Percentiles rank a stretch among this genome's conserved stretches.
phyloP scores from a whole-genome alignment of 495 filamentous ascomycete species.

The Penicillium crystallinum region DNA sequence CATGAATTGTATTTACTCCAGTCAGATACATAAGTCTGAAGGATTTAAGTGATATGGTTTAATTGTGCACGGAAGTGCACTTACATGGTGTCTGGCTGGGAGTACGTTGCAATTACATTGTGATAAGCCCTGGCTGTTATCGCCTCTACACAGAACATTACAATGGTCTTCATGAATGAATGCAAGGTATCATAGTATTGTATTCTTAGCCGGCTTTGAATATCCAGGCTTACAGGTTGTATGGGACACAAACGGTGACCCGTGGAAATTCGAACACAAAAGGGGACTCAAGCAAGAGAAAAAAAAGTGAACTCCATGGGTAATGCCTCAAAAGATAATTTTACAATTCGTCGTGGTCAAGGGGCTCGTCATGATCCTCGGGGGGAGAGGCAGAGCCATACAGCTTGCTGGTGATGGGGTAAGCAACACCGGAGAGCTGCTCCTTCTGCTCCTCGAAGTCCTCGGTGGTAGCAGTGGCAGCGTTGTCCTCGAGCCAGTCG shows the following conservation, averaged over 20 bases:
- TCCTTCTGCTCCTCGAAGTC: slow-evolving; percentile 99
- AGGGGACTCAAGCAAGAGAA: slow-evolving; percentile 18
- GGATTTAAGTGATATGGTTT: too few relatives aligned
- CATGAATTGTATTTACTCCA: too few relatives aligned
- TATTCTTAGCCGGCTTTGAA: slow-evolving; percentile 15
- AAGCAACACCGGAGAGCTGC: slow-evolving; percentile 92
- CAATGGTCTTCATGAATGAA: background rate
- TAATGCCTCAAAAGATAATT: slow-evolving; percentile 40
- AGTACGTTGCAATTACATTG: too few relatives aligned
- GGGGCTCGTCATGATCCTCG: slow-evolving; percentile 68
- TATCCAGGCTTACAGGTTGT: slow-evolving; percentile 14
- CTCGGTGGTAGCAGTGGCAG: slow-evolving; percentile 74
- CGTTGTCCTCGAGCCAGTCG: slow-evolving; percentile 98
- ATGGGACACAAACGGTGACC: slow-evolving; percentile 10
- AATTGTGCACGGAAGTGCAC: too few relatives aligned
- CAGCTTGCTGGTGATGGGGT: slow-evolving; percentile 98
- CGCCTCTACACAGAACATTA: too few relatives aligned
- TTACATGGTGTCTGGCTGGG: too few relatives aligned
- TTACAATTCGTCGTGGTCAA: slow-evolving; percentile 88
- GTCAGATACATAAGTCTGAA: too few relatives aligned
- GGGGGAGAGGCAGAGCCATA: slow-evolving; percentile 62
- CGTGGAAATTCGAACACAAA: slow-evolving; percentile 15
- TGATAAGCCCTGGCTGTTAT: too few relatives aligned
- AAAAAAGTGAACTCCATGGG: slow-evolving; percentile 38
- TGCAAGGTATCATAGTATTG: slow-evolving; percentile 32